Percentiles rank a stretch among this genome's conserved stretches.
Conservation (phyloP, 2,329 filamentous ascomycete genomes). For the Claviceps pusilla region DNA sequence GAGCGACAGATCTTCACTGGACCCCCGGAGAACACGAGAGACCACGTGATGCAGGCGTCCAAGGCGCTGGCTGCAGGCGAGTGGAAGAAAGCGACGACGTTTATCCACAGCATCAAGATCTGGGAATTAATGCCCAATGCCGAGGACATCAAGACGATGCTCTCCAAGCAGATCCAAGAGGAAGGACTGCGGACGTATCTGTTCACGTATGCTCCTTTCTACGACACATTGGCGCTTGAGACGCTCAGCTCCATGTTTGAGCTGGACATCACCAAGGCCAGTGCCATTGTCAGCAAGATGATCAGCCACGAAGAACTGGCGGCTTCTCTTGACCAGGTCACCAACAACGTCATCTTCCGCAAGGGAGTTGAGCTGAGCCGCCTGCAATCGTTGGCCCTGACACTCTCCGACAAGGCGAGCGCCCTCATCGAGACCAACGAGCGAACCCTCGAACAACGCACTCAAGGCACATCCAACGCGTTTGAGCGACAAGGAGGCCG, state of each 20-base stretch:
- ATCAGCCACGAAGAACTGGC: constrained; percentile 97
- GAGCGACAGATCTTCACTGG: constrained; percentile 98
- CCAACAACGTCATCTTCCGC: constrained; percentile 93
- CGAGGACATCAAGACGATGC: constrained; percentile 91
- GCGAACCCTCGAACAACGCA: constrained; percentile 90
- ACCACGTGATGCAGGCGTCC: constrained; percentile 98
- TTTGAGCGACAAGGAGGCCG: constrained; percentile 85
- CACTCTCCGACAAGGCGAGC: constrained; percentile 90
- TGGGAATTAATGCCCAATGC: constrained; percentile 94
- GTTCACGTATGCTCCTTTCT: constrained; percentile 98
- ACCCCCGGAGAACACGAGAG: constrained; percentile 93
- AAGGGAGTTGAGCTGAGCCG: constrained; percentile 97
- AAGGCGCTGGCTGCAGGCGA: constrained; percentile 93
- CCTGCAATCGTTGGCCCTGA: constrained; percentile 86
- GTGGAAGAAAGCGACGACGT: constrained; percentile 91
- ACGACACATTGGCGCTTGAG: constrained; percentile 81
- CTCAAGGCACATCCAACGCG: constrained; percentile 85
- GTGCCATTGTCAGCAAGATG: constrained; percentile 97
- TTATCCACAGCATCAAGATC: constrained; percentile 97
- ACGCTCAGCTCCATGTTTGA: constrained; percentile 93
- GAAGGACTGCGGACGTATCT: constrained; percentile 96
- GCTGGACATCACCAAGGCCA: constrained; percentile 75
- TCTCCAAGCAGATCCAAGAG: constrained; percentile 95
- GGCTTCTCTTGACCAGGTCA: constrained; percentile 93
- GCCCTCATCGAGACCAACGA: constrained; percentile 94